Conservation (phyloP, 768 basidiomycete species). For the Hydnomerulius pinastri region DNA sequence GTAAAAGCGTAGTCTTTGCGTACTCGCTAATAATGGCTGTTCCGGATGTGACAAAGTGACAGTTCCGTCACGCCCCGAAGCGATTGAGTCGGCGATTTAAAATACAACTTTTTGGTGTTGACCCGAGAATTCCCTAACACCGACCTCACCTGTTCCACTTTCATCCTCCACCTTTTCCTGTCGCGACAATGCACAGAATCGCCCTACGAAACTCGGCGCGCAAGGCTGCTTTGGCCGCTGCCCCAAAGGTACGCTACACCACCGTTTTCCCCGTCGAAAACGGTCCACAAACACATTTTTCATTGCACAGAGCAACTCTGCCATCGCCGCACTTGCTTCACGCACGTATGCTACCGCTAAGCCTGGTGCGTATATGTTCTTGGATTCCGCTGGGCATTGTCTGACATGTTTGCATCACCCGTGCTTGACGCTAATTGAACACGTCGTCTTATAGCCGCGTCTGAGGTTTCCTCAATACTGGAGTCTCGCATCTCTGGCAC, state of each 20-base stretch:
- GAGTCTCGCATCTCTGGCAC: conserved; percentile 97
- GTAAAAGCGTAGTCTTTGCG: conserved; percentile 3
- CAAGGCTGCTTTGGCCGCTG: conserved; percentile 69
- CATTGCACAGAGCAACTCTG: conserved; percentile 36
- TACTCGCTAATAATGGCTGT: too few relatives aligned
- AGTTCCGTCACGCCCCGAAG: conserved; percentile 11
- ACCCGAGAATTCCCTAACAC: conserved; percentile 36
- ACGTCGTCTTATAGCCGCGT: conserved; percentile 71
- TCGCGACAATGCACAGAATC: conserved; percentile 76
- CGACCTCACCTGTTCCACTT: conserved; percentile 41
- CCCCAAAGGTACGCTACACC: conserved; percentile 54
- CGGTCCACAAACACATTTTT: conserved; percentile 11
- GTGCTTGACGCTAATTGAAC: conserved; percentile 25
- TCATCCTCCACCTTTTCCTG: conserved; percentile 47
- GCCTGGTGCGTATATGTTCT: conserved; percentile 67
- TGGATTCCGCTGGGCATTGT: background rate
- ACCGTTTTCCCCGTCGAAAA: conserved; percentile 10
- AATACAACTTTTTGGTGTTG: conserved; percentile 32
- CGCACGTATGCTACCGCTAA: conserved; percentile 98
- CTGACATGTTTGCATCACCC: conserved; percentile 10
- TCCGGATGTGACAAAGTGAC: conserved; percentile 12
- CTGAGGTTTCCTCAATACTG: conserved; percentile 98
- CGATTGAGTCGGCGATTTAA: conserved; percentile 34
- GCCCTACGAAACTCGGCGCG: conserved; percentile 84
- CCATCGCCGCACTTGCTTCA: conserved; percentile 50